A percentile compares a stretch with the other conserved stretches of the same genome.
Conservation (phyloP, 2,329 filamentous ascomycete species). For the Cladobotryum mycophilum region DNA sequence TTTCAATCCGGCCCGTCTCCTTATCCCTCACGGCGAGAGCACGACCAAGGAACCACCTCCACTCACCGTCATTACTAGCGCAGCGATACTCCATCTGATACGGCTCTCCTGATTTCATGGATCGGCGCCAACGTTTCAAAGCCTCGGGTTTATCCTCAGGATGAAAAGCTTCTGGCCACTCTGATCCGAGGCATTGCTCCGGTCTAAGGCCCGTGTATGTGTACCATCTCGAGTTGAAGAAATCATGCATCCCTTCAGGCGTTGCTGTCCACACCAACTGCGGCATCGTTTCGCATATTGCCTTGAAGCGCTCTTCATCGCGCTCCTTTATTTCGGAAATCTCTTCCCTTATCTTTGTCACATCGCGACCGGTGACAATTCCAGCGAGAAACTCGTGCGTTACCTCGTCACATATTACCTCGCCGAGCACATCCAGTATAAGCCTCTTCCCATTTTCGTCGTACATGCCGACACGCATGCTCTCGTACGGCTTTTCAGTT, state of each 20-base stretch:
- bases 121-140: conserved; percentile 52
- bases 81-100: conserved; percentile 69
- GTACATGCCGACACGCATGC: conserved; percentile 57
- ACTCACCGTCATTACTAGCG: conserved; percentile 58
- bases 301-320: conserved; percentile 67
- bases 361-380: conserved; percentile 64
- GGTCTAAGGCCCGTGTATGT: conserved; percentile 65
- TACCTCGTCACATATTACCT: conserved; percentile 58
- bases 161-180: conserved; percentile 61
- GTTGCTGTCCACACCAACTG: conserved; percentile 69
- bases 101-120: conserved; percentile 59
- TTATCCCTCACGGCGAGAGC: conserved; percentile 62
- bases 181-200: conserved; percentile 55
- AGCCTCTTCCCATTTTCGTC: conserved; percentile 45
- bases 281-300: conserved; percentile 69
- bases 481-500: conserved; percentile 53
- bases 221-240: conserved; percentile 73
- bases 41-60: conserved; percentile 72
- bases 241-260: conserved; percentile 61
- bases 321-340: conserved; percentile 63
- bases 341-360: conserved; percentile 62
- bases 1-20: conserved; percentile 61
- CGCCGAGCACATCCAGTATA: conserved; percentile 60
- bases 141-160: conserved; percentile 60
- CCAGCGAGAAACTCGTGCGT: conserved; percentile 69